These are phyloP conservation scores for Sclerotinia borealis DNA, from an alignment of 2,329 filamentous ascomycete species.

Conservation along the genomic window DNA sequence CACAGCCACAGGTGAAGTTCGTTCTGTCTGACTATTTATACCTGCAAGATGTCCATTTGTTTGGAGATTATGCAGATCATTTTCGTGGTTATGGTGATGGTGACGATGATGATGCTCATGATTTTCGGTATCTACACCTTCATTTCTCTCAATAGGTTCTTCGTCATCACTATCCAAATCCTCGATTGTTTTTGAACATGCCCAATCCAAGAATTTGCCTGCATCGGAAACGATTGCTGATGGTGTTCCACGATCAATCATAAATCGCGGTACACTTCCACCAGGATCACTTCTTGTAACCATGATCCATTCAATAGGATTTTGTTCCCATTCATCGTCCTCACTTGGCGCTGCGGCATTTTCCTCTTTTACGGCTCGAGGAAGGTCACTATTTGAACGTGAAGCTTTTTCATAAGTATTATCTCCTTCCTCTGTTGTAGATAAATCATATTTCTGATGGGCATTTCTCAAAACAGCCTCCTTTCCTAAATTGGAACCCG, in stretches of 20 bases:
- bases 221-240: conserved; percentile 59
- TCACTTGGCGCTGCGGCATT: conserved; percentile 31
- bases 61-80: conserved; percentile 32
- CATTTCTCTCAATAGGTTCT: conserved; percentile 14
- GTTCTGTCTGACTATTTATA: conserved; percentile 18
- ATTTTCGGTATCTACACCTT: conserved; percentile 18
- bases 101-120: conserved; percentile 17
- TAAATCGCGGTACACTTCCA: conserved; percentile 63
- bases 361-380: conserved; percentile 32
- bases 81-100: conserved; percentile 21
- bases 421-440: conserved; percentile 12
- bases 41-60: conserved; percentile 29
- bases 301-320: conserved; percentile 71
- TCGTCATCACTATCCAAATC: conserved; percentile 27
- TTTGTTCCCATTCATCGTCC: conserved; percentile 45
- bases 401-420: conserved; percentile 11
- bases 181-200: conserved; percentile 38
- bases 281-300: conserved; percentile 67
- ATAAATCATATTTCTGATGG: conserved; percentile 22
- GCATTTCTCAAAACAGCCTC: conserved; percentile 42
- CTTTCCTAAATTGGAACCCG: conserved; percentile 32
- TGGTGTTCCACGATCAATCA: conserved; percentile 66
- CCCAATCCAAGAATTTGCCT: conserved; percentile 65
- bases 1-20: not conserved
- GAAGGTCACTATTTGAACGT: conserved; percentile 18